These are phyloP conservation scores for Penicillium sp. DNA, from an alignment of 2,329 filamentous ascomycete genomes.

Conservation along the genomic window DNA sequence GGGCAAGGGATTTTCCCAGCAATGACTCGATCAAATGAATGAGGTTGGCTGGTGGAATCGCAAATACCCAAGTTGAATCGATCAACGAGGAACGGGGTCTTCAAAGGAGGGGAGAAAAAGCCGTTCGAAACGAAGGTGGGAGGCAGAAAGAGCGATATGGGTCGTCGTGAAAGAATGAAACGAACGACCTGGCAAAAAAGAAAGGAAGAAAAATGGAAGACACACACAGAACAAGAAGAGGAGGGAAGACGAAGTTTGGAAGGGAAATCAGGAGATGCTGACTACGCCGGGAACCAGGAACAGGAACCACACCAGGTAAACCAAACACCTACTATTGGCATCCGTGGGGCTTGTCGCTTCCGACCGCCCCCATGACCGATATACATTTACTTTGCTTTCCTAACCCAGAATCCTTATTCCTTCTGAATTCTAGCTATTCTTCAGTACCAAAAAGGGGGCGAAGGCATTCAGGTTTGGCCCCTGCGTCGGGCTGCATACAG, in stretches of 20 bases:
- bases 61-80: constrained; percentile 25
- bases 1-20: constrained; percentile 17
- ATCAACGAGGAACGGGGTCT: constrained; percentile 24
- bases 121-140: constrained; percentile 35
- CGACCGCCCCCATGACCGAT: not conserved
- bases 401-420: not conserved
- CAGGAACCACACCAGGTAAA: not conserved
- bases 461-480: constrained; percentile 15
- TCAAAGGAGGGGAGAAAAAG: constrained; percentile 12
- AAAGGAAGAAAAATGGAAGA: constrained; percentile 30
- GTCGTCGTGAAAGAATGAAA: constrained; percentile 56
- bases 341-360: constrained; percentile 16
- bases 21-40: constrained; percentile 5
- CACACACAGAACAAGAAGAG: constrained; percentile 20
- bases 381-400: not conserved
- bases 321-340: constrained; percentile 11
- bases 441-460: not conserved
- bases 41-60: constrained; percentile 15
- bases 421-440: not conserved
- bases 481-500: constrained; percentile 24
- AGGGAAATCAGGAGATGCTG: constrained; percentile 28
- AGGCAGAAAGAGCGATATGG: constrained; percentile 38
- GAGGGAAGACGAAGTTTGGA: constrained; percentile 18
- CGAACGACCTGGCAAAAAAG: constrained; percentile 43
- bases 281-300: constrained; percentile 12